Percentiles rank a stretch among this genome's conserved stretches.
Evolutionary conservation across 78 protist genomes (phyloP).

Genomic region (Cavenderia fasciculata): DNA sequence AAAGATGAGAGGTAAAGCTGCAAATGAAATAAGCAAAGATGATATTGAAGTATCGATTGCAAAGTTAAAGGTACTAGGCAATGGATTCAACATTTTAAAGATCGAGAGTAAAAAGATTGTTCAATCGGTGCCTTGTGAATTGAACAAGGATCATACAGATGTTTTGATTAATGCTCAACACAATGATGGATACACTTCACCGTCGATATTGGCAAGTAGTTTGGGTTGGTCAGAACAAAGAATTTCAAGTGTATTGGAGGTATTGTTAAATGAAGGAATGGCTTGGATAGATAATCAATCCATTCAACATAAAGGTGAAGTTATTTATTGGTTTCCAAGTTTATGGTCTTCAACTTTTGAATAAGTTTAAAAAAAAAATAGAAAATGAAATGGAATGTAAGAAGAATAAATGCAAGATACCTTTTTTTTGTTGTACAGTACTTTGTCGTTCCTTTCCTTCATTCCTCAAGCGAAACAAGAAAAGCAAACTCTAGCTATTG

Average conservation of each 20-base stretch:
- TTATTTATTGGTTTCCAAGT: conserved; percentile 81
- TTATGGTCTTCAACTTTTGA: conserved; percentile 54
- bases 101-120: conserved; percentile 71
- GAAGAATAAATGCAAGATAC: no score
- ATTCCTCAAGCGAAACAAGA: no score
- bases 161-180: conserved; percentile 56
- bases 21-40: conserved; percentile 83
- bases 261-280: conserved; percentile 71
- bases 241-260: conserved; percentile 52
- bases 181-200: not conserved
- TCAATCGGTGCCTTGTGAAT: conserved; percentile 92
- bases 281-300: conserved; percentile 81
- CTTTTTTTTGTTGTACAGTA: no score
- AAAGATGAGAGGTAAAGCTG: conserved; percentile 45
- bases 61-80: conserved; percentile 79
- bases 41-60: conserved; percentile 89
- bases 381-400: no score
- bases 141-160: conserved; percentile 86
- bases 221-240: conserved; percentile 39
- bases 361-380: no score
- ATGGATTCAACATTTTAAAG: conserved; percentile 76
- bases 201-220: not conserved
- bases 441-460: no score
- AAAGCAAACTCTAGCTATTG: no score
- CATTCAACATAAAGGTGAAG: not conserved